Evolutionary conservation across 2,329 filamentous ascomycete genomes (phyloP).

Genomic region (Phaeophleospora eucalypticola): DNA sequence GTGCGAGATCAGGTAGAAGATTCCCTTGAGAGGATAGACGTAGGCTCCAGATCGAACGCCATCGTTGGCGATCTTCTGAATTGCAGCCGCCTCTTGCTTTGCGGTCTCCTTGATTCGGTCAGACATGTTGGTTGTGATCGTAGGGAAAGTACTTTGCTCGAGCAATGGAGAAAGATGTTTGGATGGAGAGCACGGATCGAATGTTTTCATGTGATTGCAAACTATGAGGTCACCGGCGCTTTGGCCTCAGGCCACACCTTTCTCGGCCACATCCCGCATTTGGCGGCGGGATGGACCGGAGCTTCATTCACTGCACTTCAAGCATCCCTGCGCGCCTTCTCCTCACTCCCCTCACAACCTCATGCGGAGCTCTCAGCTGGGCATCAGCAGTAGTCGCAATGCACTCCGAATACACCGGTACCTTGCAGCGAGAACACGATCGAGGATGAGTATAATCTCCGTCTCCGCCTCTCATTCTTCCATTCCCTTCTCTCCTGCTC

Average conservation of each 20-base stretch:
- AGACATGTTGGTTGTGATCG: constrained; percentile 18
- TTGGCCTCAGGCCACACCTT: too few relatives aligned
- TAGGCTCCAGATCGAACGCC: constrained; percentile 75
- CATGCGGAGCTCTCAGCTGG: too few relatives aligned
- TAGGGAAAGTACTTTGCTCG: neutral
- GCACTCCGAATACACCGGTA: neutral
- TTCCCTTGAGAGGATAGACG: constrained; percentile 74
- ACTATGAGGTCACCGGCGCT: too few relatives aligned
- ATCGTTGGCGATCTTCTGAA: constrained; percentile 60
- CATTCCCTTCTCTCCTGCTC: constrained; percentile 3
- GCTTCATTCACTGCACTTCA: too few relatives aligned
- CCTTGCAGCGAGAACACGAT: too few relatives aligned
- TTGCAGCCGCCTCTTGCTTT: constrained; percentile 66
- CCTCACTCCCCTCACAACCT: neutral
- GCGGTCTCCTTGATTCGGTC: constrained; percentile 53
- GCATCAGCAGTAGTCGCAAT: too few relatives aligned
- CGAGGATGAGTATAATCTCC: too few relatives aligned
- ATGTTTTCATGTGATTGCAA: neutral
- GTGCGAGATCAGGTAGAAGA: constrained; percentile 57
- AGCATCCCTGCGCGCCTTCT: neutral
- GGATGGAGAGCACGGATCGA: too few relatives aligned
- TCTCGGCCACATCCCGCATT: too few relatives aligned
- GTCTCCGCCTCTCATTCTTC: constrained; percentile 2
- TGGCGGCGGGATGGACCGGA: too few relatives aligned
- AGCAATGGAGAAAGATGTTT: too few relatives aligned